Evolutionary conservation across 192 early-diverging fungal genomes (phyloP).

Genomic region (Phlyctochytrium arcticum): DNA sequence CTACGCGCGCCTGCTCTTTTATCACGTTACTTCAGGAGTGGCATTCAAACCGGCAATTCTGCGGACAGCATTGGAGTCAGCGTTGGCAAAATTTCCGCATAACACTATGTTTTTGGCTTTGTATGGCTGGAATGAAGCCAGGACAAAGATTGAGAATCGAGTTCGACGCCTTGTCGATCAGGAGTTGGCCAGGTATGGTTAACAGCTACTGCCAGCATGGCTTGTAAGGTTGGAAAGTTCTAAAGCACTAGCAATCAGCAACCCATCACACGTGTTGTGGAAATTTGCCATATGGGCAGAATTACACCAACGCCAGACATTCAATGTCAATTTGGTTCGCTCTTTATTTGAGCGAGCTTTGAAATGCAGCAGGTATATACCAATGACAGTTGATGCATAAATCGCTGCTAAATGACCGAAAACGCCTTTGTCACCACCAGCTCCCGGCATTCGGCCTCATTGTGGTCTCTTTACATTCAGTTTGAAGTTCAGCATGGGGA

Average conservation of each 20-base stretch:
- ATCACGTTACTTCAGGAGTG: conserved; percentile 13
- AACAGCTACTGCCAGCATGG: background rate
- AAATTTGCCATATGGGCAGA: conserved; percentile 53
- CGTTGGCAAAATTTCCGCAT: conserved; percentile 48
- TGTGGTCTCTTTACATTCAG: conserved; percentile 62
- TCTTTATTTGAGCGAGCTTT: conserved; percentile 55
- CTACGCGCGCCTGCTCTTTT: conserved; percentile 14
- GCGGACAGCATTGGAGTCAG: conserved; percentile 38
- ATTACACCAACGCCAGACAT: conserved; percentile 46
- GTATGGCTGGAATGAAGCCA: conserved; percentile 59
- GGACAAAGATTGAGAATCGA: conserved; percentile 57
- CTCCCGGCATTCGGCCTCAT: conserved; percentile 39
- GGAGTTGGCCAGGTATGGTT: conserved; percentile 37
- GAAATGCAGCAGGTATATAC: conserved; percentile 27
- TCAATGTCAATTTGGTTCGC: conserved; percentile 51
- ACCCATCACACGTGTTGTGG: conserved; percentile 54
- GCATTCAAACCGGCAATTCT: conserved; percentile 43
- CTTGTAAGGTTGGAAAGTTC: background rate
- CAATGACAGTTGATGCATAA: background rate
- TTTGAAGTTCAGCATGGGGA: conserved; percentile 51
- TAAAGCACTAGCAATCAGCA: conserved; percentile 31
- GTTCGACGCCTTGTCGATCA: conserved; percentile 40
- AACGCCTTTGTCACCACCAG: conserved; percentile 24
- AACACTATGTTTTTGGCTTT: conserved; percentile 52
- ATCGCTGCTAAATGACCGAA: background rate